Conservation (phyloP, 192 early-diverging fungal species). For the Linnemannia elongata region DNA sequence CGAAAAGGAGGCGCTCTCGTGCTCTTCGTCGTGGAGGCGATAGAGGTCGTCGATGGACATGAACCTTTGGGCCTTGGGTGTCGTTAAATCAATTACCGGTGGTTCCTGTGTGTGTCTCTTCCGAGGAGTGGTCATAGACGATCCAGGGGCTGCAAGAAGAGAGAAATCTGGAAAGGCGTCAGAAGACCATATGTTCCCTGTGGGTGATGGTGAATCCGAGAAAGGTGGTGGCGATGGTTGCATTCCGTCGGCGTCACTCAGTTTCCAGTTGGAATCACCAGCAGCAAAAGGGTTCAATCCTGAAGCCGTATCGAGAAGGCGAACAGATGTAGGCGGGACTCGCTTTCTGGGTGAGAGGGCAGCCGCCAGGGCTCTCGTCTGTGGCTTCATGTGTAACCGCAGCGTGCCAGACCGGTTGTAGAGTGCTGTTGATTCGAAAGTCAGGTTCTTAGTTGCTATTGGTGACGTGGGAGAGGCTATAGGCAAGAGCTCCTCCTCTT, state of each 20-base stretch:
- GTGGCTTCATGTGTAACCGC: background rate
- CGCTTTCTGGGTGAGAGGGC: background rate
- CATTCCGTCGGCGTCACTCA: background rate
- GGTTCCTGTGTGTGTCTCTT: too few species aligned
- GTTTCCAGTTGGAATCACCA: background rate
- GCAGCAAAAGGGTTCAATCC: background rate
- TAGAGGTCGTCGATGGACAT: background rate
- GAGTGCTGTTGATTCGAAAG: background rate
- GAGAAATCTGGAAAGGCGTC: background rate
- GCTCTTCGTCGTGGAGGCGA: background rate
- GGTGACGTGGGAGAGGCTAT: background rate
- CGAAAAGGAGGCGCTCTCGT: background rate
- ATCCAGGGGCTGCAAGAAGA: background rate
- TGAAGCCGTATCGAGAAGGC: background rate
- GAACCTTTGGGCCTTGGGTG: background rate
- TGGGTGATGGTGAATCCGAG: background rate
- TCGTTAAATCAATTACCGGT: background rate
- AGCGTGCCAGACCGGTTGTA: background rate
- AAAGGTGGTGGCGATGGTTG: background rate
- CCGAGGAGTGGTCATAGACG: background rate
- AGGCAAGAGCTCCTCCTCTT: background rate
- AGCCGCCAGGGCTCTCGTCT: background rate
- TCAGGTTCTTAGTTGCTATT: background rate
- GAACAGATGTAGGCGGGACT: background rate
- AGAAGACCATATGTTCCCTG: background rate